Evolutionary conservation across 169 alveolate genomes (phyloP).

Genomic region (Plasmodium billcollinsi): DNA sequence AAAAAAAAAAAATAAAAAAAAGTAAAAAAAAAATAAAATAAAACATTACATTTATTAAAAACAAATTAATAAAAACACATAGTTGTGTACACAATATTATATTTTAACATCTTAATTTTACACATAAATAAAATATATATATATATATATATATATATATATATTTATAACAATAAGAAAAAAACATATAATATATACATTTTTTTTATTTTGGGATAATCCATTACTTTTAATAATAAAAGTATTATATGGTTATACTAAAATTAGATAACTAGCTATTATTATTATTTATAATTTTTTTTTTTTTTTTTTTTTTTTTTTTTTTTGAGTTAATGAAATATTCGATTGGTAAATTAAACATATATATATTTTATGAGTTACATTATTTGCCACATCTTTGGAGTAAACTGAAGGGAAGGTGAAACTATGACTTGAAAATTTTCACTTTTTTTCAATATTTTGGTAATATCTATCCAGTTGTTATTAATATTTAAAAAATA

Average conservation of each 20-base stretch:
- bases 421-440: constrained; percentile 69
- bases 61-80: not conserved
- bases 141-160: not conserved
- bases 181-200: not conserved
- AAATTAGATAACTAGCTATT: not conserved
- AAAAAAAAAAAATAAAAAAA: too few species aligned
- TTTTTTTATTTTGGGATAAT: too few species aligned
- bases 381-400: constrained; percentile 54
- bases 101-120: constrained; percentile 3
- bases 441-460: constrained; percentile 60
- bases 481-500: constrained; percentile 67
- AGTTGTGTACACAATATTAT: not conserved
- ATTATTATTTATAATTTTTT: not conserved
- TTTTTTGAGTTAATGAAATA: not conserved
- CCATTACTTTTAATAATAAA: too few species aligned
- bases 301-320: not conserved
- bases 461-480: constrained; percentile 64
- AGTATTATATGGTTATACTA: not conserved
- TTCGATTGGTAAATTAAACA: not conserved
- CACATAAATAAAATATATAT: not conserved
- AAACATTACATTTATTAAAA: not conserved
- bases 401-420: constrained; percentile 66
- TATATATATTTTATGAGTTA: constrained; percentile 1
- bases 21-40: too few species aligned
- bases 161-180: not conserved